Conservation (phyloP, 78 protist genomes). For the Dictyostelium brefeldianum region DNA sequence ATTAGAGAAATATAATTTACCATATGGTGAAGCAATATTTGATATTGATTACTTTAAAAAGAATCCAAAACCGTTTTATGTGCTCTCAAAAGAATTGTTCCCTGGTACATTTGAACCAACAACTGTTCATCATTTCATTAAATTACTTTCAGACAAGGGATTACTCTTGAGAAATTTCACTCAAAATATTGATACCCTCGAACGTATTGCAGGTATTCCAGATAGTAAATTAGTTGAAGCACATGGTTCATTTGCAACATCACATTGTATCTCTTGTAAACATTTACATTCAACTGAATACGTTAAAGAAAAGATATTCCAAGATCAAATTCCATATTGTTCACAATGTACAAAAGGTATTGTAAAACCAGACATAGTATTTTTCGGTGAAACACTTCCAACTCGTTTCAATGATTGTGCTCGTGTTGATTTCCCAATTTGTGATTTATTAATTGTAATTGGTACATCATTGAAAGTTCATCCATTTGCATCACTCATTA, state of each 20-base stretch:
- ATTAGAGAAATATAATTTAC: conserved; percentile 84
- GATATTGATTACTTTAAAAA: conserved; percentile 72
- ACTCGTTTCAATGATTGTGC: conserved; percentile 80
- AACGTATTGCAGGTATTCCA: conserved; percentile 86
- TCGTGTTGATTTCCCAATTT: background rate
- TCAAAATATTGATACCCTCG: conserved; percentile 97
- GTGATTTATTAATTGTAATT: conserved; percentile 89
- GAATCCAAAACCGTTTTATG: conserved; percentile 91
- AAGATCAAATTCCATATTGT: background rate
- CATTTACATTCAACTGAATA: background rate
- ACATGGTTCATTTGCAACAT: conserved; percentile 90
- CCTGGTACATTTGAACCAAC: conserved; percentile 73
- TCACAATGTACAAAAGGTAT: background rate
- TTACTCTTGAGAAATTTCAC: conserved; percentile 92
- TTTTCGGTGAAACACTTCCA: conserved; percentile 93
- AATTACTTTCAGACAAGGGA: conserved; percentile 83
- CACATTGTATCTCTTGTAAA: conserved; percentile 69
- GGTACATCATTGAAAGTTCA: conserved; percentile 79
- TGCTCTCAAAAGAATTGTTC: conserved; percentile 87
- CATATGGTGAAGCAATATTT: conserved; percentile 90
- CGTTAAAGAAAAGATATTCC: conserved; percentile 14
- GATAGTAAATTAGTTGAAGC: conserved; percentile 84
- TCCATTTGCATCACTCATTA: conserved; percentile 64
- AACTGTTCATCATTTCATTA: conserved; percentile 92
- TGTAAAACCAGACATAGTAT: conserved; percentile 92